phyloP scores from a whole-genome alignment of 2,329 filamentous ascomycete species.

The Akanthomyces muscarius region DNA sequence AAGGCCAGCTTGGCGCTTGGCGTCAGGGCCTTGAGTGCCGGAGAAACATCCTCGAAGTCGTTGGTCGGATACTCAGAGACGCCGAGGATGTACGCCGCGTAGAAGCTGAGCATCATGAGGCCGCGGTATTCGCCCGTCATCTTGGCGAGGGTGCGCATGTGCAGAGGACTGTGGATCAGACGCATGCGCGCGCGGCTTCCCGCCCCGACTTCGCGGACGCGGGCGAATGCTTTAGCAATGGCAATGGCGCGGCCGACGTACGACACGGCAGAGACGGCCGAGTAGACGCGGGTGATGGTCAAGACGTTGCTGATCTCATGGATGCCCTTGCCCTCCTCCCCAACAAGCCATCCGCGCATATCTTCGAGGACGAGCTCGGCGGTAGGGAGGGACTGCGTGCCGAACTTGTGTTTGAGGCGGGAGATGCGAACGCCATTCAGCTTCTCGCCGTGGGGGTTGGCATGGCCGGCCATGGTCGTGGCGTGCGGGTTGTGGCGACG shows the following conservation, averaged over 20 bases:
- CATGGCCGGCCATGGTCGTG: slow-evolving; percentile 27
- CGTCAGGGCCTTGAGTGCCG: slow-evolving; percentile 29
- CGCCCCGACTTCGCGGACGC: slow-evolving; percentile 50
- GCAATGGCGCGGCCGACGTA: slow-evolving; percentile 53
- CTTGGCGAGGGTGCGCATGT: slow-evolving; percentile 55
- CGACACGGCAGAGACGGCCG: slow-evolving; percentile 48
- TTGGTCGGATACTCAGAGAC: slow-evolving; percentile 43
- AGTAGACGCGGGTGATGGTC: slow-evolving; percentile 61
- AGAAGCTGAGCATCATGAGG: slow-evolving; percentile 52
- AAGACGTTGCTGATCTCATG: slow-evolving; percentile 65
- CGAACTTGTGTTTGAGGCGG: slow-evolving; percentile 68
- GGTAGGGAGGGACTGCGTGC: slow-evolving; percentile 65
- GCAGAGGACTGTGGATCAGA: slow-evolving; percentile 50
- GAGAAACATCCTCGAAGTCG: slow-evolving; percentile 15
- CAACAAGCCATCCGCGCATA: slow-evolving; percentile 64
- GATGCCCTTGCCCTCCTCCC: slow-evolving; percentile 61
- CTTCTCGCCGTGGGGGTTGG: slow-evolving; percentile 32
- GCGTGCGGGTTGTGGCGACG: slow-evolving; percentile 37
- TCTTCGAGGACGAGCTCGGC: slow-evolving; percentile 64
- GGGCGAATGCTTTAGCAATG: slow-evolving; percentile 54
- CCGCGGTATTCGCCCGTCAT: slow-evolving; percentile 53
- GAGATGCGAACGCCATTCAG: slow-evolving; percentile 67
- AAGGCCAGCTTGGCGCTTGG: slow-evolving; percentile 31
- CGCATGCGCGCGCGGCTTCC: slow-evolving; percentile 40
- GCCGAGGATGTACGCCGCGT: slow-evolving; percentile 52